Evolutionary conservation across 2,329 filamentous ascomycete genomes (phyloP), one percentile per base, ranked within the genome.

Genomic region (Alternaria gaisen): DNA sequence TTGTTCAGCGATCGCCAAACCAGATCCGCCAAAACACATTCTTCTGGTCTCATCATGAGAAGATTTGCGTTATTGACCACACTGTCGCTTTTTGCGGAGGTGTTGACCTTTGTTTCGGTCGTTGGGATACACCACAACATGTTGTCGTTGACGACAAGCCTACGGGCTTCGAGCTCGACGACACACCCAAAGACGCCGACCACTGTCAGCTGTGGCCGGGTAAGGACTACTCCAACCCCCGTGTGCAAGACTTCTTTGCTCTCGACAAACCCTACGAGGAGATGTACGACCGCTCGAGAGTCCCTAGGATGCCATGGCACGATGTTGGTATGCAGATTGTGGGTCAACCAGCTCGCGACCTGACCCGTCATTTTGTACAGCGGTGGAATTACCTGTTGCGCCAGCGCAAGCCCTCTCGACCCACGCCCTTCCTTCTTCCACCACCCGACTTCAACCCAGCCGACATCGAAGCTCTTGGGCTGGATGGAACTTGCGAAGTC

Each of bases 21-120:
- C 95, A 99, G 79, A 94, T 98, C 80, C 92, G 97, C 74, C 97
- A 99, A 81, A 98, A 98, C 72, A 97, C 97, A 46, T 99, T 99
- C 82, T 99, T 99, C 83, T 99, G 96, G 85, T 95, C 95, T 1
- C 95, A 99, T 76, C 95, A 99, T 80, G 95, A 99, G 78, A 99
- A 99, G 80, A 87, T 99, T n/a, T 94, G 93, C 73, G 89, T 99
- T 41, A 91, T 99, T 18, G 95, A 99, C 76, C 95, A 98, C 74
- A 95, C 94, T 55, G 89, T 98, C 51, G 95, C 94, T 11, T 98
- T 99, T 77, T 90, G 97, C 50, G 95, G 95, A 61, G 95, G 95
- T 36, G 92, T 99, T 64, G 95, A 99, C 82, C 84, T 99, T 22
- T 99, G 95, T 80, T 97, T 98, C 77, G 95, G 95, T 47, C 88